Percentiles rank a stretch among this genome's conserved stretches.
phyloP scores from a whole-genome alignment of 345 rosid species.

The Noccaea bulbosa region DNA sequence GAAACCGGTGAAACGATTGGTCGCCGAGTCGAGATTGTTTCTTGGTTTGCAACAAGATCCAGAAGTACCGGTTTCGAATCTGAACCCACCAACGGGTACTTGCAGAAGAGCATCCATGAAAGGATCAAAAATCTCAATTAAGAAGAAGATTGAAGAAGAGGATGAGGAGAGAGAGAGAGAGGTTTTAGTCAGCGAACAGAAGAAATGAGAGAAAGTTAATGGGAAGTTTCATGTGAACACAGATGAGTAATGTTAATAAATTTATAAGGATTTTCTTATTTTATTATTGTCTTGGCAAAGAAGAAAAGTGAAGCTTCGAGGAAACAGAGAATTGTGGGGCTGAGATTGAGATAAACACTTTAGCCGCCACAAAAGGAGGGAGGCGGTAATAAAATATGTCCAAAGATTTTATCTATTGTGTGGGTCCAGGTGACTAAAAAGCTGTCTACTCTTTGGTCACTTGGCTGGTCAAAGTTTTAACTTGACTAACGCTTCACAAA shows the following conservation, averaged over 20 bases:
- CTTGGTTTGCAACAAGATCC: constrained; percentile 42
- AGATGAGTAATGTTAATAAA: neutral
- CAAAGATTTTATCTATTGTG: neutral
- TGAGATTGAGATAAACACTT: constrained; percentile 29
- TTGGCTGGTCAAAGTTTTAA: no score
- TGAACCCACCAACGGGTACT: constrained; percentile 35
- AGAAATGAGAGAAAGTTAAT: constrained; percentile 15
- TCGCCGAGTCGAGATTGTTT: constrained; percentile 30
- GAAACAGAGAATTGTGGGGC: constrained; percentile 28
- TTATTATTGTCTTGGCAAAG: constrained; percentile 8
- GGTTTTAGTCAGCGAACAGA: constrained; percentile 26
- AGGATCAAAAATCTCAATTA: constrained; percentile 1
- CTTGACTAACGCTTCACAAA: no score
- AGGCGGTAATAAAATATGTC: no score
- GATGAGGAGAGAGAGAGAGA: neutral
- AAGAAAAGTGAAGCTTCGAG: constrained; percentile 36
- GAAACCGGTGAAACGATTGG: constrained; percentile 19
- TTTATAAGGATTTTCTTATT: constrained; percentile 2
- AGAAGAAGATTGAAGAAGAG: neutral
- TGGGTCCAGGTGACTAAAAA: constrained; percentile 3
- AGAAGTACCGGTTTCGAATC: constrained; percentile 31
- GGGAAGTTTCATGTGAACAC: constrained; percentile 36
- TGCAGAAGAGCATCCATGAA: constrained; percentile 42
- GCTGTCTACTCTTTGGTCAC: neutral
- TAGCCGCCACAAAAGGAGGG: constrained; percentile 41